phyloP scores from a whole-genome alignment of 2,329 filamentous ascomycete genomes.

The Colletotrichum sidae region DNA sequence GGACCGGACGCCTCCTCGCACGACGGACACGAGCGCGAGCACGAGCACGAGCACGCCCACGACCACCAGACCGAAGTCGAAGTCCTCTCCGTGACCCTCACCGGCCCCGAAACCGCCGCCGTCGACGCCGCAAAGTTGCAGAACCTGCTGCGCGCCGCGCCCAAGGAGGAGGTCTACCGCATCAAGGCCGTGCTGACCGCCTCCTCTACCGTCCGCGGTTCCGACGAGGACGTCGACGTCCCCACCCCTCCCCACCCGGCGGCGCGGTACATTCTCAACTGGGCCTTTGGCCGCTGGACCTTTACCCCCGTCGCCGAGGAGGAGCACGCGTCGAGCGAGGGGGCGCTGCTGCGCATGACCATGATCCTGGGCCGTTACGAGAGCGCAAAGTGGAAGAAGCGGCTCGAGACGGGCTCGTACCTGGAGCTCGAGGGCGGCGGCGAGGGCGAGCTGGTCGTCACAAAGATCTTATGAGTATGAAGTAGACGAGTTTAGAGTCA shows the following conservation, averaged over 20 bases:
- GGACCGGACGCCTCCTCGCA: slow-evolving; percentile 52
- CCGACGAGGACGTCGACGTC: slow-evolving; percentile 58
- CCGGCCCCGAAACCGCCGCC: slow-evolving; percentile 51
- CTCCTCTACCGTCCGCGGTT: slow-evolving; percentile 59
- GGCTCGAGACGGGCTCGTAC: slow-evolving; percentile 69
- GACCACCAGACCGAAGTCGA: slow-evolving; percentile 89
- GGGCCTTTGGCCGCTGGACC: slow-evolving; percentile 97
- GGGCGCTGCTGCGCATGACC: slow-evolving; percentile 75
- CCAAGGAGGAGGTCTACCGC: slow-evolving; percentile 94
- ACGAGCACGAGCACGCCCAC: slow-evolving; percentile 53
- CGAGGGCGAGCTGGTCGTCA: slow-evolving; percentile 63
- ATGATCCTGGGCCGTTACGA: slow-evolving; percentile 80
- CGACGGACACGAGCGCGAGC: slow-evolving; percentile 48
- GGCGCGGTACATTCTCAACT: slow-evolving; percentile 89
- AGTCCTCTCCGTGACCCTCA: slow-evolving; percentile 84
- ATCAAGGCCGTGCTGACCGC: slow-evolving; percentile 80
- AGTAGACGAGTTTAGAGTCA: slow-evolving; percentile 34
- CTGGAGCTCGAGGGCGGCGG: slow-evolving; percentile 60
- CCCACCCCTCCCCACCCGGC: slow-evolving; percentile 44
- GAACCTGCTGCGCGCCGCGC: slow-evolving; percentile 75
- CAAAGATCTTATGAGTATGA: slow-evolving; percentile 56
- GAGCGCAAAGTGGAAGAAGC: slow-evolving; percentile 82
- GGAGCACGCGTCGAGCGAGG: slow-evolving; percentile 67
- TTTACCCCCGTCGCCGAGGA: slow-evolving; percentile 71
- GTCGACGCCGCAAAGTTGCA: slow-evolving; percentile 73